A percentile compares a stretch with the other conserved stretches of the same genome.
Conservation (phyloP, 1,284 basidiomycete genomes). For the Sphaerobolus stellatus region DNA sequence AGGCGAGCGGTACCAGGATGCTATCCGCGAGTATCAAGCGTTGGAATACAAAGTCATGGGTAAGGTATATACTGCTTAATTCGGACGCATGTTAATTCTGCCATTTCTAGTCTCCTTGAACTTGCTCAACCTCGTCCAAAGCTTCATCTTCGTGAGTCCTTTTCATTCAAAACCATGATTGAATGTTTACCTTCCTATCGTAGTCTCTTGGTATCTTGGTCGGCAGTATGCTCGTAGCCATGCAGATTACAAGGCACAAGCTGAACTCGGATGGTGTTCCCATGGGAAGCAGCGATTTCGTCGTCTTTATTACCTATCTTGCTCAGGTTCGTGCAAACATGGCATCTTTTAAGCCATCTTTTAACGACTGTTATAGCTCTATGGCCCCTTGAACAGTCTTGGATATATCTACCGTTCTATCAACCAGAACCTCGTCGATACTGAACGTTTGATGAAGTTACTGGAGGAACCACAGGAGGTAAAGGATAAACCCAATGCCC, state of each 20-base stretch:
- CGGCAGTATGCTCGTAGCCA: slow-evolving; percentile 74
- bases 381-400: slow-evolving; percentile 70
- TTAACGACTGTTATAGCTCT: slow-evolving; percentile 46
- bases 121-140: slow-evolving; percentile 73
- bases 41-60: slow-evolving; percentile 75
- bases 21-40: slow-evolving; percentile 74
- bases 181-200: slow-evolving; percentile 5
- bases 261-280: slow-evolving; percentile 31
- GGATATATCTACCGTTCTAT: slow-evolving; percentile 73
- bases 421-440: slow-evolving; percentile 76
- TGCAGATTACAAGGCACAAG: slow-evolving; percentile 54
- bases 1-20: slow-evolving; percentile 67
- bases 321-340: slow-evolving; percentile 54
- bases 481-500: slow-evolving; percentile 74
- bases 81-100: slow-evolving; percentile 12
- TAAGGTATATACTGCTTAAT: slow-evolving; percentile 33
- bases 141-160: slow-evolving; percentile 67
- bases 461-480: slow-evolving; percentile 80
- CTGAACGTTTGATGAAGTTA: slow-evolving; percentile 72
- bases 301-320: slow-evolving; percentile 79
- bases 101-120: slow-evolving; percentile 59
- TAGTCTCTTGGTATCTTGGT: slow-evolving; percentile 74
- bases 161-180: slow-evolving; percentile 11
- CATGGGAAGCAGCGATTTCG: slow-evolving; percentile 51
- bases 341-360: slow-evolving; percentile 8